Evolutionary conservation across 495 filamentous ascomycete genomes (phyloP), one percentile per base, ranked within the genome.

Genomic region (Tricharina praecox): DNA sequence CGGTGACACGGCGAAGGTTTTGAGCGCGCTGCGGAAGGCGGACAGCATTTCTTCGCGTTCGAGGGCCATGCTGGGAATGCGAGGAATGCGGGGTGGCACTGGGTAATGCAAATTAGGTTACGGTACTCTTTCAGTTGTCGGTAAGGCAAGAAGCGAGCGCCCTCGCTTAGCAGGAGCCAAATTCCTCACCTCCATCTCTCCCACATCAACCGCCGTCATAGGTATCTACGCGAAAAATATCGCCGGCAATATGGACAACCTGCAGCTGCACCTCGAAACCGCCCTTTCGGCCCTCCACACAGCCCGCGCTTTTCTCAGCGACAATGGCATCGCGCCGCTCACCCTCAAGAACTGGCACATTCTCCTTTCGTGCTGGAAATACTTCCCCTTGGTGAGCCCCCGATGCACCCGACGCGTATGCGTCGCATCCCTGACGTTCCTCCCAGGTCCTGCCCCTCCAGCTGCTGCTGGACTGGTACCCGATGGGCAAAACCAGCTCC

Each of bases 401-500:
- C 34, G 2, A 23, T 23, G 42, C 16, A 7, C 21, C 21, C 34
- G 2, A 23, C 11, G 11, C 24, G 16, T 15, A 5, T 19, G 41
- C 32, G 5, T 16, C 15, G 42, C 20, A 36, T 23, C 23, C 32
- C 24, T 24, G 5, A 40, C 19, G 19, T 39, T 18, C 15, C 18
- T 43, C 13, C 25, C 34, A 59, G 55, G 38, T 59, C 15, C 21
- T 42, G 0, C 57, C 57, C 8, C 5, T 55, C 13, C 58, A 61
- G 16, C 35, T 61, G 7, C 28, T 52, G 15, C 10, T 30, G 11
- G 44, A 55, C 73, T 83, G 70, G 67, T 79, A 86, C 62, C 73
- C 75, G 26, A 74, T 76, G 66, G 90, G 90, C 53, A 96, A 96
- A 64, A 90, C 85, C n/a, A 93, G 85, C 8, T 65, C 70, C 8